These are phyloP conservation scores for Lophium mytilinum DNA, from an alignment of 495 filamentous ascomycete species.

Conservation along the genomic window DNA sequence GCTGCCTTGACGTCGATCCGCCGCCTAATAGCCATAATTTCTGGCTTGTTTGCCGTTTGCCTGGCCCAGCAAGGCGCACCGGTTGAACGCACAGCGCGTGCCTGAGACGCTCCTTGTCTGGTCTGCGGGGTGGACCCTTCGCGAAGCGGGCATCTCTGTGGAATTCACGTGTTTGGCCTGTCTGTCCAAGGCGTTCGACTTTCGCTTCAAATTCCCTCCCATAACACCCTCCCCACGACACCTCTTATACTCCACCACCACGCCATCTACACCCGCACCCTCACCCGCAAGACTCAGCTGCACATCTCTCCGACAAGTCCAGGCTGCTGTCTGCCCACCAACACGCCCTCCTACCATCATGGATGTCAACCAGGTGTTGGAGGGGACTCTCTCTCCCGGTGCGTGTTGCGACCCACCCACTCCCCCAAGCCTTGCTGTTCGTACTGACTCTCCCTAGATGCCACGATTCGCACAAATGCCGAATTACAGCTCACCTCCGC, in stretches of 20 bases:
- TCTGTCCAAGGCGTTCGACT: conserved; percentile 10
- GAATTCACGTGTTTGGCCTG: conserved; percentile 25
- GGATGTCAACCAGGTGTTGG: conserved; percentile 79
- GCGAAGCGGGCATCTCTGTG: neutral
- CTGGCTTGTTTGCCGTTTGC: neutral
- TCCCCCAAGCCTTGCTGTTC: conserved; percentile 19
- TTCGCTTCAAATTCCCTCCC: conserved; percentile 27
- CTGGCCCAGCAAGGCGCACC: neutral
- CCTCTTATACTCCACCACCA: neutral
- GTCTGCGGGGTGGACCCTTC: neutral
- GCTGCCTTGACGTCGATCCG: conserved; percentile 1
- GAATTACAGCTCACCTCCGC: conserved; percentile 91
- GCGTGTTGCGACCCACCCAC: conserved; percentile 34
- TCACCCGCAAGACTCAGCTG: too few relatives aligned
- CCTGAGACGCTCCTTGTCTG: neutral
- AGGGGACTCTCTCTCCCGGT: conserved; percentile 87
- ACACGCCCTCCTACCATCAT: conserved; percentile 40
- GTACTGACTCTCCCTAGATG: conserved; percentile 55
- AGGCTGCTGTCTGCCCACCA: neutral
- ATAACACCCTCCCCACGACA: conserved; percentile 7
- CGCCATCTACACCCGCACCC: neutral
- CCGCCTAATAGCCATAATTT: neutral
- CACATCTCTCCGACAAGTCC: neutral
- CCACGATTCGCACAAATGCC: conserved; percentile 75
- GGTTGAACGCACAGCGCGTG: neutral